These are phyloP conservation scores for Fonsecaea erecta DNA, from an alignment of 2,329 filamentous ascomycete species.

Conservation along the genomic window DNA sequence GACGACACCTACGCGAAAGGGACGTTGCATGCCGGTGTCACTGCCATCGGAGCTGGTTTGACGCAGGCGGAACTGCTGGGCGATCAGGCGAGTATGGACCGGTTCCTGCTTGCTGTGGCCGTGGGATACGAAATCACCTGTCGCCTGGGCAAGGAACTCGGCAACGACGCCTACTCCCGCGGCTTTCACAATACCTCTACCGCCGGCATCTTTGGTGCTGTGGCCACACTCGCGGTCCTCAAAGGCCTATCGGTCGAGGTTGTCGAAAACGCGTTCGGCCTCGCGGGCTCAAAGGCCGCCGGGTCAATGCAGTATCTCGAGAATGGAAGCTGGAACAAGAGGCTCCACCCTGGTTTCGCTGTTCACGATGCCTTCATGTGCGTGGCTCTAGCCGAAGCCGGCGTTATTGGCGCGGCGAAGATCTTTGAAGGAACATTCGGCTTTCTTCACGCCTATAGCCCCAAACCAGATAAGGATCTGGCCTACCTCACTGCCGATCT, in stretches of 20 bases:
- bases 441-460: conserved; percentile 35
- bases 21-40: conserved; percentile 50
- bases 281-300: conserved; percentile 46
- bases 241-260: conserved; percentile 36
- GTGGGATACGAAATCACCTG: conserved; percentile 44
- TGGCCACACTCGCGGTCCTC: conserved; percentile 42
- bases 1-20: conserved; percentile 52
- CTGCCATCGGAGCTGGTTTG: conserved; percentile 41
- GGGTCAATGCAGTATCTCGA: conserved; percentile 48
- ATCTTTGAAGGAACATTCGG: conserved; percentile 36
- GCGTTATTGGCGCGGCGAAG: conserved; percentile 38
- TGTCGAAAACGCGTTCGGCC: conserved; percentile 45
- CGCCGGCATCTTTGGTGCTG: conserved; percentile 46
- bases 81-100: conserved; percentile 29
- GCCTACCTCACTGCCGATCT: conserved; percentile 24
- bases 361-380: conserved; percentile 47
- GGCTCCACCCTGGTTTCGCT: conserved; percentile 47
- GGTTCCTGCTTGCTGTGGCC: conserved; percentile 42
- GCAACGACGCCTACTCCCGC: conserved; percentile 42
- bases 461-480: conserved; percentile 29
- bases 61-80: conserved; percentile 42
- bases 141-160: conserved; percentile 43
- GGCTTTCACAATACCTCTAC: conserved; percentile 48
- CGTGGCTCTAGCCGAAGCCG: conserved; percentile 44
- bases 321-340: conserved; percentile 48